A percentile compares a stretch with the other conserved stretches of the same genome.
These are phyloP conservation scores for Metschnikowia henanensis DNA, from an alignment of 805 yeast genomes.

Conservation along the genomic window DNA sequence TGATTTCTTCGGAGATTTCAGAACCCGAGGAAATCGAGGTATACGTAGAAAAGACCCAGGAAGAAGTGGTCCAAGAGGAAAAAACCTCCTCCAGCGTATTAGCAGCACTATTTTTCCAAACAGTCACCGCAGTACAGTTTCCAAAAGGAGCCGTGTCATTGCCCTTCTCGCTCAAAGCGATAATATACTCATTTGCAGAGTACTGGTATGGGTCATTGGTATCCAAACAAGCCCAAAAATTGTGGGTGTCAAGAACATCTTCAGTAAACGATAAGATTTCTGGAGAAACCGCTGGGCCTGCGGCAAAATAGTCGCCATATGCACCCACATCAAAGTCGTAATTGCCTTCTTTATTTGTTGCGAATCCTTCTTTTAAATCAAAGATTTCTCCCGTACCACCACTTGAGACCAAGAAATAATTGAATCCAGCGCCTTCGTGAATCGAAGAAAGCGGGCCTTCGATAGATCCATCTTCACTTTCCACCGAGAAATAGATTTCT, in stretches of 20 bases:
- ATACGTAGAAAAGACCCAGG: too few relatives aligned
- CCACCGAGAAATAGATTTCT: slow-evolving; percentile 3
- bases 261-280: not conserved
- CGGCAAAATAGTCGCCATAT: slow-evolving; percentile 5
- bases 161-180: slow-evolving; percentile 1
- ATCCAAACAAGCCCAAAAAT: slow-evolving; percentile 14
- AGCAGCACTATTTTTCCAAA: slow-evolving; percentile 18
- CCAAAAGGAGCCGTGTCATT: slow-evolving; percentile 6
- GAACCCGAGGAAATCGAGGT: too few relatives aligned
- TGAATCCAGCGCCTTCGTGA: slow-evolving; percentile 15
- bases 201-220: slow-evolving; percentile 12
- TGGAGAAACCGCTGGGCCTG: slow-evolving; percentile 13
- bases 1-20: not conserved
- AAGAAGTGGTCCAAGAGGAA: too few relatives aligned
- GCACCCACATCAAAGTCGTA: slow-evolving; percentile 2
- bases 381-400: not conserved
- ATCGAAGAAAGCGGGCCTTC: slow-evolving; percentile 5
- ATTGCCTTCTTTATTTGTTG: slow-evolving; percentile 1
- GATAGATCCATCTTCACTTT: not conserved
- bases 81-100: slow-evolving; percentile 15
- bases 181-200: slow-evolving; percentile 2
- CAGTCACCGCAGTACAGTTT: slow-evolving; percentile 4
- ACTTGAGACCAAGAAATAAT: slow-evolving; percentile 4
- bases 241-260: not conserved
- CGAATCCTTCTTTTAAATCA: not conserved